A percentile compares a stretch with the other conserved stretches of the same genome.
Evolutionary conservation across 2,329 filamentous ascomycete species (phyloP).

Genomic region (Zymoseptoria ardabiliae): DNA sequence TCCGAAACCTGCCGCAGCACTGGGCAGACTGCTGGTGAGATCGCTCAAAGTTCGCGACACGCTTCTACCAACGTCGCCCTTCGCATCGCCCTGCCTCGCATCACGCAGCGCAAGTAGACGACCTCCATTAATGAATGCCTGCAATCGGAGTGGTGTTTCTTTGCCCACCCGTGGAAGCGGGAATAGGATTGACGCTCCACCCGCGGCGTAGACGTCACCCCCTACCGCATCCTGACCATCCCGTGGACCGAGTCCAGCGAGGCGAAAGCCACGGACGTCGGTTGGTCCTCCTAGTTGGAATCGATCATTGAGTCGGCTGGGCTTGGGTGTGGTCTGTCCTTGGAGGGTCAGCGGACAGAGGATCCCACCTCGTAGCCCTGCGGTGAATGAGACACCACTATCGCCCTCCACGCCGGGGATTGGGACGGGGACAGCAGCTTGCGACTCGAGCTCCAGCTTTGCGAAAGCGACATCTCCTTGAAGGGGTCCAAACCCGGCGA

Average conservation of each 20-base stretch:
- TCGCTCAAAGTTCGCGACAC: constrained; percentile 60
- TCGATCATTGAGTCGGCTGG: constrained; percentile 83
- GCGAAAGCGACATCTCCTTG: constrained; percentile 88
- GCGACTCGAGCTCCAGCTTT: constrained; percentile 81
- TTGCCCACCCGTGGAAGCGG: constrained; percentile 75
- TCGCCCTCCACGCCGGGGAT: constrained; percentile 61
- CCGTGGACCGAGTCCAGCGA: constrained; percentile 80
- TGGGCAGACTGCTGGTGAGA: constrained; percentile 69
- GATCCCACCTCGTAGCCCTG: constrained; percentile 71
- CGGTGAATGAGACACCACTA: constrained; percentile 75
- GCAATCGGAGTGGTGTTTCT: constrained; percentile 77
- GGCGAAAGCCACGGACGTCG: constrained; percentile 86
- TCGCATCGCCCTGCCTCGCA: constrained; percentile 20
- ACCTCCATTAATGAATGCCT: constrained; percentile 87
- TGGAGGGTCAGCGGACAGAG: constrained; percentile 72
- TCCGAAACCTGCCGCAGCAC: constrained; percentile 77
- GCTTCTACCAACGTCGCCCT: constrained; percentile 46
- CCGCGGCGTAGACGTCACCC: constrained; percentile 86
- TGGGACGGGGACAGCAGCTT: constrained; percentile 65
- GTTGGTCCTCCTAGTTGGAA: constrained; percentile 93
- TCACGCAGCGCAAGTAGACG: constrained; percentile 69
- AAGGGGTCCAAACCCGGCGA: constrained; percentile 48
- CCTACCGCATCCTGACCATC: constrained; percentile 82
- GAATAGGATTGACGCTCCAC: constrained; percentile 75
- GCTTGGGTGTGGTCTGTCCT: constrained; percentile 46